Evolutionary conservation across 1,284 basidiomycete species (phyloP).

Genomic region (Sporisorium graminicola): DNA sequence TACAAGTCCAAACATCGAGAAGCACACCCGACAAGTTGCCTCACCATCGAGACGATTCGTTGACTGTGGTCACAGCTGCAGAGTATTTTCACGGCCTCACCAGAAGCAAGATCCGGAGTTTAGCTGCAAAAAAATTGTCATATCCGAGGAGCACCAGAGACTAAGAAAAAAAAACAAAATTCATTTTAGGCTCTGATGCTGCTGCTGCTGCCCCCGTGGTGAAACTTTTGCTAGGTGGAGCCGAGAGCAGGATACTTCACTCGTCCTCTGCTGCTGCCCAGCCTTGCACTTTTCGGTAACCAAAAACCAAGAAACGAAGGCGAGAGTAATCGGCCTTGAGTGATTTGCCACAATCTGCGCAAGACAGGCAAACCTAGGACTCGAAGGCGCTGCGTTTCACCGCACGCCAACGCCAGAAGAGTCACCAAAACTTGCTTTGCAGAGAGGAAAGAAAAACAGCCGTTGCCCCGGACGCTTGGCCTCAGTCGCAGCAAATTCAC

Average conservation of each 20-base stretch:
- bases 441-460: background rate
- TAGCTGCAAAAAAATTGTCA: slow-evolving; percentile 1
- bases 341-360: slow-evolving; percentile 17
- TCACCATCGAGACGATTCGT: background rate
- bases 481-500: no score
- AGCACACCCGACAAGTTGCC: background rate
- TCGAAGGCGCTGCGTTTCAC: background rate
- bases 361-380: background rate
- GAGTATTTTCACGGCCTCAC: background rate
- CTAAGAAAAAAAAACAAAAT: background rate
- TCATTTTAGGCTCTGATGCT: background rate
- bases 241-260: slow-evolving; percentile 6
- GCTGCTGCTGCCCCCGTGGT: background rate
- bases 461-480: background rate
- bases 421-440: no score
- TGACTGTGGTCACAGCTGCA: background rate
- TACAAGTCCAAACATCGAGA: background rate
- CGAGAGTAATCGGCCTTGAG: slow-evolving; percentile 8
- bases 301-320: background rate
- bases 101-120: slow-evolving; percentile 1
- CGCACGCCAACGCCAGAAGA: no score
- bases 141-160: slow-evolving; percentile 7
- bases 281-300: background rate
- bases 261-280: slow-evolving; percentile 4
- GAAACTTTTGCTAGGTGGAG: slow-evolving; percentile 1